Percentiles rank a stretch among this genome's conserved stretches.
Evolutionary conservation across 2,329 filamentous ascomycete species (phyloP).

Genomic region (Cladosporium sp.): DNA sequence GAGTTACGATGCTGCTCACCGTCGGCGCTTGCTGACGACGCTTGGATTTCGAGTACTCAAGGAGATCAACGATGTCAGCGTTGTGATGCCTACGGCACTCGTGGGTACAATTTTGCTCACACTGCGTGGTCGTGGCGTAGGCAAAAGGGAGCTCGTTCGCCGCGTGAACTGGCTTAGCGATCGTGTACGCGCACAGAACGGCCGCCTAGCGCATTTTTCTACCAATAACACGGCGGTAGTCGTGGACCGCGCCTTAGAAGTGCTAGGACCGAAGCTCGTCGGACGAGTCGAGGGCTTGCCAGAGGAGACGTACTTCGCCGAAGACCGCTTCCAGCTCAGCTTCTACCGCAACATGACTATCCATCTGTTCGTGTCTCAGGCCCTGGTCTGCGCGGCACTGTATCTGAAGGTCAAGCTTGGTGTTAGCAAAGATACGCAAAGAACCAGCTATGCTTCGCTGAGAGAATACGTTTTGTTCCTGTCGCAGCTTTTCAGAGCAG

Average conservation of each 20-base stretch:
- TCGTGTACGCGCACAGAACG: conserved; percentile 80
- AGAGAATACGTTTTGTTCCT: conserved; percentile 82
- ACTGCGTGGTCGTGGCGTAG: conserved; percentile 85
- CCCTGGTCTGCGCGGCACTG: conserved; percentile 84
- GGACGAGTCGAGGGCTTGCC: conserved; percentile 75
- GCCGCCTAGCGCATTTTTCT: conserved; percentile 90
- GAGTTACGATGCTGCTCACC: conserved; percentile 47
- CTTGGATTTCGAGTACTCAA: conserved; percentile 89
- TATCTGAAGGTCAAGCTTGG: conserved; percentile 90
- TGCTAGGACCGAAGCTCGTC: conserved; percentile 85
- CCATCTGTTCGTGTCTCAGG: conserved; percentile 92
- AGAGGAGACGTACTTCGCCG: conserved; percentile 91
- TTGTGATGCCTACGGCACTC: conserved; percentile 96
- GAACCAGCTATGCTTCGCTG: conserved; percentile 65
- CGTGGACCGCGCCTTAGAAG: conserved; percentile 85
- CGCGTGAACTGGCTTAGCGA: conserved; percentile 87
- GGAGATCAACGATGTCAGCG: conserved; percentile 93
- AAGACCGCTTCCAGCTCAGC: conserved; percentile 90
- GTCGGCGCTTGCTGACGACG: conserved; percentile 72
- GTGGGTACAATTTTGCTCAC: conserved; percentile 93
- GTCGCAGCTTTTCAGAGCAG: conserved; percentile 88
- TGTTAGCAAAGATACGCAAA: conserved; percentile 76
- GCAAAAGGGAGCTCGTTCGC: conserved; percentile 79
- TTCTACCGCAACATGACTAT: conserved; percentile 99
- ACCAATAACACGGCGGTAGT: conserved; percentile 76